Conservation (phyloP, 495 filamentous ascomycete species). For the Podospora appendiculata region DNA sequence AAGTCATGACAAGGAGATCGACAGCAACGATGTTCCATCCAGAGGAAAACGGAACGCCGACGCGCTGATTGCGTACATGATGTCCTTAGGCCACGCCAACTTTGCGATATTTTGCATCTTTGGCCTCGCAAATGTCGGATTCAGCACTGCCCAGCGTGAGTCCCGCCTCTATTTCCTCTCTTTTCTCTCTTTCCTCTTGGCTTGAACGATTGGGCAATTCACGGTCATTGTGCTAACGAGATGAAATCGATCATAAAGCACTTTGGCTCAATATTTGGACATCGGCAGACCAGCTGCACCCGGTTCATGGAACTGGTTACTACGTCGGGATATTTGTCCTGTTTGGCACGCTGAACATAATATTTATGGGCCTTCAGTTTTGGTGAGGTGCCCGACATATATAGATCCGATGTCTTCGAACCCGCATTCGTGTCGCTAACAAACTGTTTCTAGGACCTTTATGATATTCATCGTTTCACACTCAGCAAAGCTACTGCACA, state of each 20-base stretch:
- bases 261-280: constrained; percentile 6
- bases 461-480: constrained; percentile 1
- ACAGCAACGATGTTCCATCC: background rate
- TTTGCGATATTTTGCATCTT: constrained; percentile 8
- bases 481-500: background rate
- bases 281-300: background rate
- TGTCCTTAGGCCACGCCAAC: constrained; percentile 3
- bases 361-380: background rate
- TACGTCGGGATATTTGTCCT: background rate
- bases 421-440: background rate
- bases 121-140: constrained; percentile 4
- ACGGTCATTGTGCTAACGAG: background rate
- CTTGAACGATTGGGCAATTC: background rate
- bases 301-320: background rate
- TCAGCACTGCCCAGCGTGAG: constrained; percentile 8
- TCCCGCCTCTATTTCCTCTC: background rate
- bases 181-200: no score
- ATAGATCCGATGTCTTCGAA: background rate
- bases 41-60: constrained; percentile 11
- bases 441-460: background rate
- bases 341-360: background rate
- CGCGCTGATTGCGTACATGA: constrained; percentile 8
- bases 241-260: background rate
- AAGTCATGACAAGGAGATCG: background rate
- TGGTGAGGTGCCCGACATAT: background rate